Evolutionary conservation across 352 stramenopile species (phyloP), one percentile per base, ranked within the genome.

Genomic region (Plasmopara muralis): DNA sequence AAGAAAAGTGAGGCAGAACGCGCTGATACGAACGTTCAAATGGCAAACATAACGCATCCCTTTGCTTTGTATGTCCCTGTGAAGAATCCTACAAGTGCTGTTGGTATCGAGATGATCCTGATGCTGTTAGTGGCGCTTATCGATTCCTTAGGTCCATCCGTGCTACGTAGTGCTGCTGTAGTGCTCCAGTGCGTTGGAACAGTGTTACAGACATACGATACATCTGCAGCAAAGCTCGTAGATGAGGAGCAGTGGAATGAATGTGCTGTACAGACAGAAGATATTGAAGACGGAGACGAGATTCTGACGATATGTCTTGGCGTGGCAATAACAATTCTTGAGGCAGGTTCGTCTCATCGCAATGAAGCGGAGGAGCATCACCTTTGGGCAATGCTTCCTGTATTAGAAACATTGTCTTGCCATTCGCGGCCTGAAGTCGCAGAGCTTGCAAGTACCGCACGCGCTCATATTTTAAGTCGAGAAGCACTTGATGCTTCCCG

Each of bases 231-330:
- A 5, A 68, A 51, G 20, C 20, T 79, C 6, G 62, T 75, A 38
- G 64, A 83, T 31, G 55, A 61, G 15, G 66, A 64, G 31, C 30
- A 56, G n/a, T 42, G 57, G 29, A 28, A 45, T 20, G 50, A 56
- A 6, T 43, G 43, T 8, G 6, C 41, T 42, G 20, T 25, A 47
- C 43, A 62, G 37, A 15, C 38, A 48, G 65, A 79, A 28, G 62
- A 74, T 9, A 69, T 84, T 5, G 71, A 75, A 52, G 74, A 81
- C 16, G 70, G 66, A 9, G 68, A 76, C 16, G 83, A 92, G 38
- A 83, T 93, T 6, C 43, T 93, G 45, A 85, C 70, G 3, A 75
- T 93, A n/a, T 87, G 77, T 54, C 59, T 93, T 2, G 80, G 83
- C 0, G 63, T 93, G 29, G 52, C 90, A 2, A 75, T 83, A 56